Percentiles rank a stretch among this genome's conserved stretches.
phyloP scores from a whole-genome alignment of 2,329 filamentous ascomycete species.

The Cadophora sp. region DNA sequence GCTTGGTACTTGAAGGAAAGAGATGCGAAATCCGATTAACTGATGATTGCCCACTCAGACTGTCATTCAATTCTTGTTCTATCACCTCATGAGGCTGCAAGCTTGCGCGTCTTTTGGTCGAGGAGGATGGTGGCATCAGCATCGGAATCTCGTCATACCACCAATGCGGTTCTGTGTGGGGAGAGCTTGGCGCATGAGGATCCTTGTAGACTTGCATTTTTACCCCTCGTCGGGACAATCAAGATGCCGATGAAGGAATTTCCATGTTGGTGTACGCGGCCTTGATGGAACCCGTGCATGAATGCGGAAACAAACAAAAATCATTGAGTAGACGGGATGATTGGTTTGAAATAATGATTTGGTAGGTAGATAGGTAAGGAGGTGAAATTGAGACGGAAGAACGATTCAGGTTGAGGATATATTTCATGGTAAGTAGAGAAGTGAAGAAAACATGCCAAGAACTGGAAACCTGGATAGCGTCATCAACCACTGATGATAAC shows the following conservation, averaged over 20 bases:
- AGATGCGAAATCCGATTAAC: not conserved
- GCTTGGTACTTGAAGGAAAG: not conserved
- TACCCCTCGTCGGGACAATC: constrained; percentile 18
- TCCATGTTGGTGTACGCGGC: constrained; percentile 1
- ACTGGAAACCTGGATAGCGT: not conserved
- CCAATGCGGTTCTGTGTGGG: not conserved
- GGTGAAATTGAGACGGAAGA: too few species aligned
- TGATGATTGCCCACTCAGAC: not conserved
- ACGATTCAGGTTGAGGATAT: not conserved
- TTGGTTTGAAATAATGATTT: too few species aligned
- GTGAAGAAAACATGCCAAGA: not conserved
- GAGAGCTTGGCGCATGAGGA: constrained; percentile 5
- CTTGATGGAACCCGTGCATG: not conserved
- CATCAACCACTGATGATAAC: constrained; percentile 1
- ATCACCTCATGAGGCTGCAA: constrained; percentile 15
- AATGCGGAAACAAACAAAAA: not conserved
- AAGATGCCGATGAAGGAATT: constrained; percentile 15
- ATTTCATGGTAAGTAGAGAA: too few species aligned
- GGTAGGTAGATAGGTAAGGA: too few species aligned
- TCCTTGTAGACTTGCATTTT: not conserved
- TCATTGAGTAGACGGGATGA: not conserved
- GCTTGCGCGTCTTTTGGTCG: constrained; percentile 19
- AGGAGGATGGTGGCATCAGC: constrained; percentile 11
- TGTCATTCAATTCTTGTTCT: not conserved
- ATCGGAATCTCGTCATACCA: constrained; percentile 21